Conservation (phyloP, 192 early-diverging fungal genomes). For the Umbelopsis ramanniana region DNA sequence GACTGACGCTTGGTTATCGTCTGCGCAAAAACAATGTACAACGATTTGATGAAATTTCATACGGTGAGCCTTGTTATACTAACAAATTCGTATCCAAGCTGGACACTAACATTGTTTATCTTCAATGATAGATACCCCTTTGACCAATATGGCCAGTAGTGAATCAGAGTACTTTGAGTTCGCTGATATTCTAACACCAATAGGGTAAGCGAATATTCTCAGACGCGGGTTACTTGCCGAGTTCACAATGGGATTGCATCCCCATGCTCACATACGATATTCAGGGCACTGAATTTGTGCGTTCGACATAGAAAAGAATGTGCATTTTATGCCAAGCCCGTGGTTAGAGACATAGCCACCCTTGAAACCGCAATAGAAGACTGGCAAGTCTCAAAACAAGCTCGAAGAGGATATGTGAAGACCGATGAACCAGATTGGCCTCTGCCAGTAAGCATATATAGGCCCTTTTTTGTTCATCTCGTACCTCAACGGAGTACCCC, state of each 20-base stretch:
- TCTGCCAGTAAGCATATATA: not conserved
- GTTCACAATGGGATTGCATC: not conserved
- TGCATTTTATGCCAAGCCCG: constrained; percentile 70
- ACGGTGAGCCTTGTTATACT: constrained; percentile 50
- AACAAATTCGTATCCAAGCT: not conserved
- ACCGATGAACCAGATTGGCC: constrained; percentile 1
- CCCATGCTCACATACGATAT: not conserved
- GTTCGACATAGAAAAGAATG: constrained; percentile 72
- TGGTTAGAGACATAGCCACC: constrained; percentile 53
- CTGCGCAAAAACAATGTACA: constrained; percentile 57
- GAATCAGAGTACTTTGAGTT: constrained; percentile 65
- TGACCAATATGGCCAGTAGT: constrained; percentile 53
- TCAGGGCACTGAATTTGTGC: constrained; percentile 68
- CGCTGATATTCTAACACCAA: constrained; percentile 66
- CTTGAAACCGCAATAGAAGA: constrained; percentile 21
- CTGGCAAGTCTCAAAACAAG: not conserved
- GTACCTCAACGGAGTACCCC: too few relatives aligned
- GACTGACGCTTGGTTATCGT: constrained; percentile 66
- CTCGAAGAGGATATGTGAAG: not conserved
- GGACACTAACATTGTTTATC: not conserved
- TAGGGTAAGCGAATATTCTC: constrained; percentile 54
- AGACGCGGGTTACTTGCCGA: not conserved
- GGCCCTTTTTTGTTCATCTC: not conserved
- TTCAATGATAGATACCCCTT: constrained; percentile 60
- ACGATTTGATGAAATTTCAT: constrained; percentile 67